Base-by-base conservation (phyloP, 169 alveolate species). In the Plasmodium malariae region DNA sequence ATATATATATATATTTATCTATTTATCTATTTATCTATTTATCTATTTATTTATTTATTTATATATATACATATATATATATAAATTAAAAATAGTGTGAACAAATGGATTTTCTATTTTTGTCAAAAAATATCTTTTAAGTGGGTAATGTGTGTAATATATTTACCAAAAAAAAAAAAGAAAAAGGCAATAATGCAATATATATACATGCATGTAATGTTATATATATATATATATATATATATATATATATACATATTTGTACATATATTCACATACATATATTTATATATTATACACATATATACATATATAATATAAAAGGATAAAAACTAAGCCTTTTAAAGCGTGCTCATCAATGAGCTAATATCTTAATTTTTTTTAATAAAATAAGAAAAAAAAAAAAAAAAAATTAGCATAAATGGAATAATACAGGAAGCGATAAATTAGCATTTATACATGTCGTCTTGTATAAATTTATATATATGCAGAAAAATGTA, bases 341-440 rank as follows among this genome's bases (percentile, higher is more conserved):
- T 62, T 62, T 62, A 62, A 62, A 62, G 72, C 72, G 24, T 30
- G 3, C 72, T 62, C 72, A 62, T 62, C 51, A 62, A 62, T 26
- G 72, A 62, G 72, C 48, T 62, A 30, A 30, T 62, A 30, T 28
- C 30, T 34, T 24, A 62, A 14, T n/a, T 62, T 30, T 62, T 62
- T n/a, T 62, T 3, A 14, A 55, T n/a, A 55, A 55, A 17, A 28
- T 55, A 26, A 7, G 19, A 30, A 62, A 28, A 28, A 30, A 32
- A 62, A 28, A 62, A 62, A 19, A n/a, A 62, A 60, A 62, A 54
- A 45, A 45, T 45, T 54, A 54, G 0, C 65, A 19, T 62, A 3
- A 62, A 32, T 34, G 7, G 32, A 34, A n/a, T 30, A 14, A 11
- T 30, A 24, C 26, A n/a, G 9, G 28, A 30, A 34, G 45, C 51